A percentile compares a stretch with the other conserved stretches of the same genome.
Conservation (phyloP, 2,329 filamentous ascomycete genomes). For the Fusarium agapanthi region DNA sequence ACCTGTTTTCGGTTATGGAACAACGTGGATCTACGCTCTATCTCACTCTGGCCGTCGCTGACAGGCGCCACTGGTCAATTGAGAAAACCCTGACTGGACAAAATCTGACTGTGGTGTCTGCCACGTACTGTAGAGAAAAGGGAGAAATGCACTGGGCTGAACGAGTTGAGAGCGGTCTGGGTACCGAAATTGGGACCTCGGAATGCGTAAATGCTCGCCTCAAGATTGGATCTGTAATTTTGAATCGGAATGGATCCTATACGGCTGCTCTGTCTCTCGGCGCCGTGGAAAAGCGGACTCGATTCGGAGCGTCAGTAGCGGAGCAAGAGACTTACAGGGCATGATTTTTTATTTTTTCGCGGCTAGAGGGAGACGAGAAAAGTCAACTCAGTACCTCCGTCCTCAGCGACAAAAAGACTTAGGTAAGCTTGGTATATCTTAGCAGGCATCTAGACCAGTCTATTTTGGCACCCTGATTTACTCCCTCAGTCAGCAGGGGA, state of each 20-base stretch:
- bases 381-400: not conserved
- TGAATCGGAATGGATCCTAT: conserved; percentile 30
- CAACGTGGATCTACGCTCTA: conserved; percentile 35
- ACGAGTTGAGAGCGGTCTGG: not conserved
- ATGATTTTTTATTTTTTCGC: not conserved
- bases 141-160: not conserved
- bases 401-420: not conserved
- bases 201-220: conserved; percentile 20
- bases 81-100: conserved; percentile 23
- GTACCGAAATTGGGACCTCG: conserved; percentile 37
- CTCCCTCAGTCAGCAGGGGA: not conserved
- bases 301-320: conserved; percentile 26
- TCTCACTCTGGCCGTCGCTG: conserved; percentile 22
- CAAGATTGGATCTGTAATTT: conserved; percentile 7
- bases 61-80: conserved; percentile 36
- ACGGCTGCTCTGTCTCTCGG: conserved; percentile 15
- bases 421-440: not conserved
- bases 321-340: conserved; percentile 23
- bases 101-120: not conserved
- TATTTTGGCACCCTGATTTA: not conserved
- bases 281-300: conserved; percentile 25
- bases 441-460: not conserved
- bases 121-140: conserved; percentile 2
- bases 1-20: conserved; percentile 16
- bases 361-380: not conserved